Conservation (phyloP, 441 rosid species). For the Melastoma candidum region DNA sequence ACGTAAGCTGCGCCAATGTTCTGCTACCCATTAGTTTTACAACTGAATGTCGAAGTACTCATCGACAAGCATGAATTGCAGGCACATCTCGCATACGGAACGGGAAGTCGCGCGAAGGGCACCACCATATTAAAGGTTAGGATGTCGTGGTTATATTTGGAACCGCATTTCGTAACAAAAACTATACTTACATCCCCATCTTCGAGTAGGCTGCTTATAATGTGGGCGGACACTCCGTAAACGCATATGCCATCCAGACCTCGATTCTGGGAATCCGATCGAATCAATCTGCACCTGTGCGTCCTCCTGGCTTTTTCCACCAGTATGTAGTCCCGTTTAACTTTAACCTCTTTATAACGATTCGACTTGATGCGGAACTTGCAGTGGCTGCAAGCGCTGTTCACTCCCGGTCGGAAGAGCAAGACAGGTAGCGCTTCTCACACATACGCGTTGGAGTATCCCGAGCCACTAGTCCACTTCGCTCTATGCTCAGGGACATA, state of each 20-base stretch:
- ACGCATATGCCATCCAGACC: slow-evolving; percentile 50
- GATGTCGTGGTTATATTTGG: neutral
- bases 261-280: slow-evolving; percentile 60
- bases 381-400: slow-evolving; percentile 69
- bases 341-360: neutral
- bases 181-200: too few species aligned
- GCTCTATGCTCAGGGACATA: slow-evolving; percentile 68
- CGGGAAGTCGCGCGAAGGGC: slow-evolving; percentile 31
- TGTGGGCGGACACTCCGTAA: slow-evolving; percentile 60
- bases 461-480: slow-evolving; percentile 77
- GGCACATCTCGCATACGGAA: slow-evolving; percentile 78
- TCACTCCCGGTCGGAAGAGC: slow-evolving; percentile 64
- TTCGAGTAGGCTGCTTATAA: slow-evolving; percentile 38
- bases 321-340: neutral
- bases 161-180: too few species aligned
- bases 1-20: slow-evolving; percentile 32
- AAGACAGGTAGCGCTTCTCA: slow-evolving; percentile 39
- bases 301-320: neutral
- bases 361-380: neutral
- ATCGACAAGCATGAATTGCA: slow-evolving; percentile 23
- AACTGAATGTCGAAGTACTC: neutral
- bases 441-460: slow-evolving; percentile 60
- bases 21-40: neutral
- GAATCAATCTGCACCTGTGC: slow-evolving; percentile 51
- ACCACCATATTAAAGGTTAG: slow-evolving; percentile 49